Base-by-base conservation (phyloP, 306 rosid species). In the Vigna radiata region DNA sequence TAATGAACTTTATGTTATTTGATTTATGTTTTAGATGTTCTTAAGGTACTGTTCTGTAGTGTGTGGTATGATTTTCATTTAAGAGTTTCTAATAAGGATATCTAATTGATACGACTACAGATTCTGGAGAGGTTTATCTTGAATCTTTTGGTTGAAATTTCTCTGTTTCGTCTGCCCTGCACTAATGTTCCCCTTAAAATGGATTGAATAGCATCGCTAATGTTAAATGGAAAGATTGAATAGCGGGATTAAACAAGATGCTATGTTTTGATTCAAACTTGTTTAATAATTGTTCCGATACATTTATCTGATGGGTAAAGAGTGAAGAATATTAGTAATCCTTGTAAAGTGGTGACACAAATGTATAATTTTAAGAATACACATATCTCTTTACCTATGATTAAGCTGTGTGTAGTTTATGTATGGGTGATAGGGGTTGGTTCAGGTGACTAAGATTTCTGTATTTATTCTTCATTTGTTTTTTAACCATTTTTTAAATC, bases 361-460 rank as follows among this genome's bases (percentile, higher is more conserved):
- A 17, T 50, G 29, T 49, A 39, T 72, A 48, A 5, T 63, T 54
- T 36, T 62, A 79, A 19, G 73, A 9, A 17, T 33, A 18, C 11
- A 36, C 7, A 33, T 61, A 18, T 75, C 31, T 44, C n/a, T 33
- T 46, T 62, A 48, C 25, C 44, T 49, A 15, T 16, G 56, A 39
- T 65, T 47, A 9, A 41, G 19, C 27, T 23, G 14, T 53, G 31
- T 43, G 49, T 39, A 53, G 66, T 54, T 36, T 41, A 41, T 41
- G 12, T 39, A 7, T 56, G 68, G 50, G 27, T 5, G 73, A 8
- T 48, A 48, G 27, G 4, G 29, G 31, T 33, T 61, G 36, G 48
- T 62, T 61, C 59, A 14, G 3, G 25, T 74, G 48, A 47, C 46
- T 25, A 33, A 58, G 36, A 41, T 79, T 53, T 58, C 18, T 54